A percentile compares a stretch with the other conserved stretches of the same genome.
Evolutionary conservation across 1,284 basidiomycete genomes (phyloP).

Genomic region (Apiotrichum laibachii): DNA sequence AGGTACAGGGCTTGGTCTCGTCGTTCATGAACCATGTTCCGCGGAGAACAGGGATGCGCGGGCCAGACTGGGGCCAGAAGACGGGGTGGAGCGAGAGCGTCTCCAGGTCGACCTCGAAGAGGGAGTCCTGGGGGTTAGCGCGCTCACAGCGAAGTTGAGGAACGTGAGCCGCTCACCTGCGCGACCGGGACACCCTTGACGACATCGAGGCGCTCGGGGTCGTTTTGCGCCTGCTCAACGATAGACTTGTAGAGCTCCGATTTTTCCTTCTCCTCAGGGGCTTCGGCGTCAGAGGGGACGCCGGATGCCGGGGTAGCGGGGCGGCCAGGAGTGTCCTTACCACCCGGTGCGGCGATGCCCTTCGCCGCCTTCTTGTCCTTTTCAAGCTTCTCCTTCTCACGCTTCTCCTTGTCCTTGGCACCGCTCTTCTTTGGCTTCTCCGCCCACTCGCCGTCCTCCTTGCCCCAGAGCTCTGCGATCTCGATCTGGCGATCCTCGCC

Average conservation of each 20-base stretch:
- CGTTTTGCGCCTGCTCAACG: conserved; percentile 30
- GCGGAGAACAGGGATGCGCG: conserved; percentile 54
- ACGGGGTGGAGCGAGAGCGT: conserved; percentile 54
- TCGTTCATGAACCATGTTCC: conserved; percentile 57
- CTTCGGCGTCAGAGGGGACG: not conserved
- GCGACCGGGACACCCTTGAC: conserved; percentile 48
- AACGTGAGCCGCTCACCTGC: conserved; percentile 36
- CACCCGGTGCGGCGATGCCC: not conserved
- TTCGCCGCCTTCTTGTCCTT: conserved; percentile 20
- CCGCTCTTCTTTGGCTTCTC: conserved; percentile 20
- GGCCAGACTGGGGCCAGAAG: conserved; percentile 56
- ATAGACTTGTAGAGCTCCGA: conserved; percentile 33
- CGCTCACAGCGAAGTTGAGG: not conserved
- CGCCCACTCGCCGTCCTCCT: conserved; percentile 32
- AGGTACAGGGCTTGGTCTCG: conserved; percentile 53
- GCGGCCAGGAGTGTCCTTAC: no score
- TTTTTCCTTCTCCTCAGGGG: not conserved
- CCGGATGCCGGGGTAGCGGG: not conserved
- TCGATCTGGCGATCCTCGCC: conserved; percentile 17
- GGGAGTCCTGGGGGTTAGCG: conserved; percentile 43
- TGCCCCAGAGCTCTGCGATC: conserved; percentile 30
- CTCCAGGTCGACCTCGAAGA: conserved; percentile 49
- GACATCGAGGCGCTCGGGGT: conserved; percentile 39
- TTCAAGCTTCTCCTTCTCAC: conserved; percentile 11
- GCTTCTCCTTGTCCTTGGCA: conserved; percentile 58